phyloP scores from a whole-genome alignment of 176 grass and related monocot species.

The Carex cristatella region DNA sequence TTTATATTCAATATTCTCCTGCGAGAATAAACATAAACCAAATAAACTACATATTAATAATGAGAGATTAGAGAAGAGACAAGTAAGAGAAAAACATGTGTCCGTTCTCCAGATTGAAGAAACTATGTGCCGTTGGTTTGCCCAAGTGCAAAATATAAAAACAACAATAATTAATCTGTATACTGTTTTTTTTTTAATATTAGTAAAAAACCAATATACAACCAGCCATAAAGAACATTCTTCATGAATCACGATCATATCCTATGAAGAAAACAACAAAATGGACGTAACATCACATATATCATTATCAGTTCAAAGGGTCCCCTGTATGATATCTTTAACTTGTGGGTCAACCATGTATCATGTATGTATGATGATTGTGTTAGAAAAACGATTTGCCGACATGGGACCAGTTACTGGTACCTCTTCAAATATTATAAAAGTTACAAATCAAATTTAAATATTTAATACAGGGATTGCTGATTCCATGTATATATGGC shows the following conservation, averaged over 20 bases:
- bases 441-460: neutral
- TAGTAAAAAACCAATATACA: neutral
- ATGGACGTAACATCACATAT: neutral
- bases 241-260: neutral
- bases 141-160: neutral
- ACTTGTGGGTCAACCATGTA: neutral
- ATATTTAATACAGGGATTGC: neutral
- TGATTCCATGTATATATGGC: no score
- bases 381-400: neutral
- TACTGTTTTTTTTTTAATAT: neutral
- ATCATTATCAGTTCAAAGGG: neutral
- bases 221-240: constrained; percentile 3
- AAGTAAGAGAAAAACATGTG: neutral
- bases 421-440: constrained; percentile 1
- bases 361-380: neutral
- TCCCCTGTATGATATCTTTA: neutral
- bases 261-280: neutral
- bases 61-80: neutral
- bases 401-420: neutral
- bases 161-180: neutral
- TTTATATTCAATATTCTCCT: neutral
- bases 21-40: neutral
- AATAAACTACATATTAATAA: neutral
- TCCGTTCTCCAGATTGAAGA: neutral
- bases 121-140: neutral